These are phyloP conservation scores for Penicillium macrosclerotiorum DNA, from an alignment of 495 filamentous ascomycete genomes.

Conservation along the genomic window DNA sequence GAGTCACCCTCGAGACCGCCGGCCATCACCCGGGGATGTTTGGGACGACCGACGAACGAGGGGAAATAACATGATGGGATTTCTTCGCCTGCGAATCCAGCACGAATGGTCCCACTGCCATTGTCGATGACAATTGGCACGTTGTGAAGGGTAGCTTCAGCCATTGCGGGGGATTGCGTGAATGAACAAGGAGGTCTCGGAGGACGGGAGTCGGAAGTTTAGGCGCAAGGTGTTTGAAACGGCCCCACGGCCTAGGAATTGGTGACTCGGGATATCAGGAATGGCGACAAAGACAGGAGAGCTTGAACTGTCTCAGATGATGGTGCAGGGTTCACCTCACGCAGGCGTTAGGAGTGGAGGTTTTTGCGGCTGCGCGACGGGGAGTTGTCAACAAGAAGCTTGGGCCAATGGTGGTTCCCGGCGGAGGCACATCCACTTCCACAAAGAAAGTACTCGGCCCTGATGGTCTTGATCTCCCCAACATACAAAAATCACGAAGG, in stretches of 20 bases:
- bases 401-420: slow-evolving; percentile 35
- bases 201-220: slow-evolving; percentile 15
- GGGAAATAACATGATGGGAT: slow-evolving; percentile 95
- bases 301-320: slow-evolving; percentile 9
- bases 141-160: slow-evolving; percentile 83
- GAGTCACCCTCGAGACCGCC: slow-evolving; percentile 95
- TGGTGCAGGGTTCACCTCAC: slow-evolving; percentile 11
- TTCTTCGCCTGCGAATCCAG: slow-evolving; percentile 95
- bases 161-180: slow-evolving; percentile 54
- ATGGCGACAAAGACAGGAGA: slow-evolving; percentile 1
- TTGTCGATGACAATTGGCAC: slow-evolving; percentile 98
- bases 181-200: no score
- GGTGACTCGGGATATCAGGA: slow-evolving; percentile 12
- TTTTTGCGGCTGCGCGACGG: slow-evolving; percentile 27
- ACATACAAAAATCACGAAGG: no score
- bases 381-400: slow-evolving; percentile 44
- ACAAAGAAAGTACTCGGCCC: no score
- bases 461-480: no score
- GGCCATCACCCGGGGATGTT: slow-evolving; percentile 92
- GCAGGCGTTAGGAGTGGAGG: slow-evolving; percentile 20
- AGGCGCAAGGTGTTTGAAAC: slow-evolving; percentile 28
- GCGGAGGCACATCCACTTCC: not conserved
- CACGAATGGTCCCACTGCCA: slow-evolving; percentile 95
- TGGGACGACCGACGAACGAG: slow-evolving; percentile 96
- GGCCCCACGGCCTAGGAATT: slow-evolving; percentile 40